phyloP scores from a whole-genome alignment of 176 grass and related monocot species.

The Pharus latifolius region DNA sequence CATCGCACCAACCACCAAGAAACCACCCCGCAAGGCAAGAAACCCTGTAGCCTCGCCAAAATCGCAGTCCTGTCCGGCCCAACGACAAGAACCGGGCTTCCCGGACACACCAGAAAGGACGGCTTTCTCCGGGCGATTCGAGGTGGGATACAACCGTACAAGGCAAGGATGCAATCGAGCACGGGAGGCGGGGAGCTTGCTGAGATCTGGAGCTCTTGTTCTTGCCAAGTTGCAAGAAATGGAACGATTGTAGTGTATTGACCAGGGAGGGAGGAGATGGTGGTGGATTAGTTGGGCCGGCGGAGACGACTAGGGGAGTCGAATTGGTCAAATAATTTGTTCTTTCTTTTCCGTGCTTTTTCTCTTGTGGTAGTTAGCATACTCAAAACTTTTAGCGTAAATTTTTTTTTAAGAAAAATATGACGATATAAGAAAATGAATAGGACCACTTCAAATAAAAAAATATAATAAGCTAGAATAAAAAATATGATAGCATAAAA shows the following conservation, averaged over 20 bases:
- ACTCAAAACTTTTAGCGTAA: too few species aligned
- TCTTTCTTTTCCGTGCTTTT: neutral
- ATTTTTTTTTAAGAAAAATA: too few species aligned
- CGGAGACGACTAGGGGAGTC: neutral
- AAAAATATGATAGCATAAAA: too few species aligned
- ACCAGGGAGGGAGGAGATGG: neutral
- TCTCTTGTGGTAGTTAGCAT: too few species aligned
- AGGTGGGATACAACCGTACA: too few species aligned
- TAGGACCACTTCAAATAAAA: too few species aligned
- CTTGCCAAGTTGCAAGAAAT: constrained; percentile 8
- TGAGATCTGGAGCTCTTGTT: constrained; percentile 6
- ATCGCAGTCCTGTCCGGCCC: neutral
- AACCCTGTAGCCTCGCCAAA: neutral
- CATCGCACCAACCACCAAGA: neutral
- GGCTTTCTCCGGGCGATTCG: neutral
- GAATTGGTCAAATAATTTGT: neutral
- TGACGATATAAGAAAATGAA: too few species aligned
- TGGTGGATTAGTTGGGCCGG: neutral
- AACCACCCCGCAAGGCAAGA: neutral
- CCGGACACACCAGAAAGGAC: neutral
- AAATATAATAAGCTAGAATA: too few species aligned
- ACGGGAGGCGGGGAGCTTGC: neutral
- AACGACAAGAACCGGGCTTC: neutral
- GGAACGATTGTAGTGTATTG: neutral
- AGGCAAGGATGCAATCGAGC: too few species aligned